Conservation (phyloP, 148 eudicot species). For the Talinum fruticosum region DNA sequence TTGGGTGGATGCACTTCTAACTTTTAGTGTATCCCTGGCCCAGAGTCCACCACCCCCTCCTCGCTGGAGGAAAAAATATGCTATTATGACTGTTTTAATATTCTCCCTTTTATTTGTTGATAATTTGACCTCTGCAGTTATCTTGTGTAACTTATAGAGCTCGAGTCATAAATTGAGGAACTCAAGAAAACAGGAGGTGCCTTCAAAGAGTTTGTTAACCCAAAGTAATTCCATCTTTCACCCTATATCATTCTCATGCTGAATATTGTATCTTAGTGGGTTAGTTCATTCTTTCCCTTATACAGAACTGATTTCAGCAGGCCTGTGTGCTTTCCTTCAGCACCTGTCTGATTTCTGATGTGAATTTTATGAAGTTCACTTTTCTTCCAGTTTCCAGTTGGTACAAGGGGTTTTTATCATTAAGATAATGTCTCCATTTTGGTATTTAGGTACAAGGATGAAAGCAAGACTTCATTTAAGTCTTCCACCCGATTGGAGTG, state of each 20-base stretch:
- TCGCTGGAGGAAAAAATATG: too few relatives aligned
- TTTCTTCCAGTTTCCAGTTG: background rate
- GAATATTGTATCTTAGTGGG: background rate
- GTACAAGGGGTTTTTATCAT: background rate
- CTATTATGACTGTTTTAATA: too few relatives aligned
- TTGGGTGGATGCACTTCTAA: too few relatives aligned
- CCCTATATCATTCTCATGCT: background rate
- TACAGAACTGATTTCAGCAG: background rate
- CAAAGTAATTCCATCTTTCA: conserved; percentile 57
- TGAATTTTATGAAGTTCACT: background rate
- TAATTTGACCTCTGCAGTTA: background rate
- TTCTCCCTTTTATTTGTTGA: background rate
- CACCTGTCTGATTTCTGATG: background rate
- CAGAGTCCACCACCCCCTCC: too few relatives aligned
- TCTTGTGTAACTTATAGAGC: conserved; percentile 64
- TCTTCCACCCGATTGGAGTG: conserved; percentile 95
- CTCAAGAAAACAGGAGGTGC: conserved; percentile 86
- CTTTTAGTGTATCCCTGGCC: too few relatives aligned
- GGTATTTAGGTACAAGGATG: conserved; percentile 74
- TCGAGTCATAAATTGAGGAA: conserved; percentile 86
- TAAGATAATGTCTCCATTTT: background rate
- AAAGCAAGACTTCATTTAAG: conserved; percentile 79
- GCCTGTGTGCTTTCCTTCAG: background rate
- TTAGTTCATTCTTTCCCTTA: background rate
- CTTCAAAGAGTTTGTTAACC: conserved; percentile 95